Evolutionary conservation across 345 rosid genomes (phyloP).

Genomic region (Acer yangbiense): DNA sequence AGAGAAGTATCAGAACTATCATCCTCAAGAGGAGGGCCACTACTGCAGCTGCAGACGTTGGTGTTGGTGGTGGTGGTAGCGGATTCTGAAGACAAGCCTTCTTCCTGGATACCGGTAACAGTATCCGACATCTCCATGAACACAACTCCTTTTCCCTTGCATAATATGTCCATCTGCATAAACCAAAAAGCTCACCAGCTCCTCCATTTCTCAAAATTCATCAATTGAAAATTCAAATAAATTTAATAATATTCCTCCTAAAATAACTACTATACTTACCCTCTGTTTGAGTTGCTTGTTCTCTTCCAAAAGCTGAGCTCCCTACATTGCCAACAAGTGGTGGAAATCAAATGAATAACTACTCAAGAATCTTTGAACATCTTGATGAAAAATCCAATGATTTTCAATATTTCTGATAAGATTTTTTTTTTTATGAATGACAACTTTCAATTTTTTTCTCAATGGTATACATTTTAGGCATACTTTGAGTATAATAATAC

Average conservation of each 20-base stretch:
- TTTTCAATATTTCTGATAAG: too few relatives aligned
- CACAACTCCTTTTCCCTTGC: constrained; percentile 35
- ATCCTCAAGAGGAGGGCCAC: constrained; percentile 58
- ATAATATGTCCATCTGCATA: constrained; percentile 36
- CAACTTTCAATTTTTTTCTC: too few relatives aligned
- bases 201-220: neutral
- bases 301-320: constrained; percentile 53
- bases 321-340: constrained; percentile 35
- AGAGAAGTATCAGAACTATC: constrained; percentile 62
- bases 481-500: too few relatives aligned
- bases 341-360: neutral
- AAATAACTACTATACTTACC: constrained; percentile 26
- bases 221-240: neutral
- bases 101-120: constrained; percentile 37
- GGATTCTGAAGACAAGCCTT: constrained; percentile 67
- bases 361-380: neutral
- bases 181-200: neutral
- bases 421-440: too few relatives aligned
- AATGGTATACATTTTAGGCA: too few relatives aligned
- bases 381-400: too few relatives aligned
- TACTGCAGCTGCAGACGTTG: constrained; percentile 55
- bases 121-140: constrained; percentile 29
- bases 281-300: constrained; percentile 52
- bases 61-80: constrained; percentile 20
- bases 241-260: neutral